Conservation (phyloP, 371 early-diverging fungal species). For the Entomophthora muscae region DNA sequence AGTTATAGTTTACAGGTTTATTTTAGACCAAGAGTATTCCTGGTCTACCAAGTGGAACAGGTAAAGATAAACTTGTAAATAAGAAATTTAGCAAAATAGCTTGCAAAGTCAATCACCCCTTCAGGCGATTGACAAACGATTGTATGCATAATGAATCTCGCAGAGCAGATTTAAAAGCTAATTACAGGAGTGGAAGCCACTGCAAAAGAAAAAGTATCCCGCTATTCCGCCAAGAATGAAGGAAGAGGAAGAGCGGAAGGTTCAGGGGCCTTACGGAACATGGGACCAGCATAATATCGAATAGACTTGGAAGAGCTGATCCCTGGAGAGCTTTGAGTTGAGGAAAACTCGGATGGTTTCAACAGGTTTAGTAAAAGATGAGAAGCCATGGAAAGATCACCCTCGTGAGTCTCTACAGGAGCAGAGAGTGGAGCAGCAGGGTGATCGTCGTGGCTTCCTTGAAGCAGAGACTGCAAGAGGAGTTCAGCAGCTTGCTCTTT, state of each 20-base stretch:
- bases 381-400: constrained; percentile 3
- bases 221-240: neutral
- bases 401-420: neutral
- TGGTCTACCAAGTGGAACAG: neutral
- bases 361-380: constrained; percentile 1
- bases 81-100: neutral
- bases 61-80: neutral
- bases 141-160: neutral
- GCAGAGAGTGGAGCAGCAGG: neutral
- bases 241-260: neutral
- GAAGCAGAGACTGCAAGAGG: neutral
- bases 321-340: neutral
- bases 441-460: neutral
- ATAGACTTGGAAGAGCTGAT: neutral
- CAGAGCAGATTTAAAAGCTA: neutral
- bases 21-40: neutral
- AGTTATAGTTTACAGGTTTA: neutral
- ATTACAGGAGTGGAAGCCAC: neutral
- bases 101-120: neutral
- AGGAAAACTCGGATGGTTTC: neutral
- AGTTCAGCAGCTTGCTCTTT: neutral
- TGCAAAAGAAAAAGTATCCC: neutral
- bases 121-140: neutral
- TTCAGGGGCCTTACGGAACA: neutral
- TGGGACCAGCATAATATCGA: constrained; percentile 1